phyloP scores from a whole-genome alignment of 345 rosid genomes.

The Linum trigynum region DNA sequence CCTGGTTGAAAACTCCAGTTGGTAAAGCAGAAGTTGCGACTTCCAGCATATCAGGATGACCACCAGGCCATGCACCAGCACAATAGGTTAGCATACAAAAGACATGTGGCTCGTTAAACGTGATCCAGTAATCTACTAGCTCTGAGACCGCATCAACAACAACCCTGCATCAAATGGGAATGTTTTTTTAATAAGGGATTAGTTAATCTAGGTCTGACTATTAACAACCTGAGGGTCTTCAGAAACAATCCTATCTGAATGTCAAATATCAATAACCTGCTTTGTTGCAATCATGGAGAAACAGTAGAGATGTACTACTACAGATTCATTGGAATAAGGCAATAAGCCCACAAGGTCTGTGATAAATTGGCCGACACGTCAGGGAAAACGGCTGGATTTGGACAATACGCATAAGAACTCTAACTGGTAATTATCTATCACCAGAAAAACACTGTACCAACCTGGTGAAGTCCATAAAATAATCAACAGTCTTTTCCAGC shows the following conservation, averaged over 20 bases:
- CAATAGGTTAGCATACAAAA: slow-evolving; percentile 88
- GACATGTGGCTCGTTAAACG: slow-evolving; percentile 90
- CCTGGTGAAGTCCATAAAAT: slow-evolving; percentile 83
- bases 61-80: slow-evolving; percentile 98
- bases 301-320: no score
- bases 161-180: slow-evolving; percentile 46
- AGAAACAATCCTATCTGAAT: background rate
- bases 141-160: slow-evolving; percentile 69
- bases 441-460: slow-evolving; percentile 11
- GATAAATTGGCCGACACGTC: no score
- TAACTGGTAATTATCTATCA: background rate
- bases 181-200: background rate
- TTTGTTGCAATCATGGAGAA: no score
- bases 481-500: slow-evolving; percentile 81
- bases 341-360: no score
- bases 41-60: slow-evolving; percentile 86
- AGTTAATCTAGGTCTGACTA: no score
- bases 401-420: background rate
- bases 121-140: slow-evolving; percentile 82
- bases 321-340: no score
- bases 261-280: background rate
- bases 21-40: slow-evolving; percentile 81
- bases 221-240: background rate
- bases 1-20: slow-evolving; percentile 73
- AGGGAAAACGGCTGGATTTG: no score